A percentile compares a stretch with the other conserved stretches of the same genome.
Conservation (phyloP, 2,329 filamentous ascomycete species). For the Fusarium sp. region DNA sequence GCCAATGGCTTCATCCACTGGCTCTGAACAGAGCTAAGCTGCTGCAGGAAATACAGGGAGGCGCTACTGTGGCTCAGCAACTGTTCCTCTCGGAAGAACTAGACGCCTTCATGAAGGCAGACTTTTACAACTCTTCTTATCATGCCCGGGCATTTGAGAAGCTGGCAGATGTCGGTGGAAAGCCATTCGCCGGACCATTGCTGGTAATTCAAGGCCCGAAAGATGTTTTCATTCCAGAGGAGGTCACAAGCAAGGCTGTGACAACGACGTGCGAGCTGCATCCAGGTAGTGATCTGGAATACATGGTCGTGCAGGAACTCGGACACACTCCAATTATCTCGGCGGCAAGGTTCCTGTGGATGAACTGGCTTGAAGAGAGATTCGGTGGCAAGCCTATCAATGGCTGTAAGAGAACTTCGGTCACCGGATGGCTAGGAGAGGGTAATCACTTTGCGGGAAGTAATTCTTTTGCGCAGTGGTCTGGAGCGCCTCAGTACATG, state of each 20-base stretch:
- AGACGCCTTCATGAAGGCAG: background rate
- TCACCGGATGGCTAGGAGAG: constrained; percentile 3
- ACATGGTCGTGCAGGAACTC: constrained; percentile 1
- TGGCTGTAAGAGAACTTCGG: background rate
- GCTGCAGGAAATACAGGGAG: constrained; percentile 18
- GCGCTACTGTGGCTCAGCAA: background rate
- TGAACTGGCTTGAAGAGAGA: constrained; percentile 7
- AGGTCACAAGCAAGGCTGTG: background rate
- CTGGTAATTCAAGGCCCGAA: constrained; percentile 12
- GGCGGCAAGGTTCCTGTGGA: background rate
- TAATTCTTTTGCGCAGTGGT: constrained; percentile 17
- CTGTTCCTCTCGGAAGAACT: background rate
- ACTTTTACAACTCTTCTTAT: constrained; percentile 11
- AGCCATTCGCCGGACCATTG: background rate
- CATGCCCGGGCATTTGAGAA: constrained; percentile 17
- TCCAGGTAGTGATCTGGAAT: background rate
- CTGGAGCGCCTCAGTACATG: constrained; percentile 11
- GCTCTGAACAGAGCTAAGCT: constrained; percentile 23
- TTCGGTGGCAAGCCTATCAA: background rate
- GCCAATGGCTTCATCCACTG: constrained; percentile 31
- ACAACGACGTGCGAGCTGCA: fast-evolving
- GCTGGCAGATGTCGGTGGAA: background rate
- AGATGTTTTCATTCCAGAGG: background rate
- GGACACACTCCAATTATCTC: constrained; percentile 17
- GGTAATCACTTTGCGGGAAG: constrained; percentile 11